Percentiles rank a stretch among this genome's conserved stretches.
These are phyloP conservation scores for Crithidia expoeki DNA, from an alignment of 208 protist genomes.

Conservation along the genomic window DNA sequence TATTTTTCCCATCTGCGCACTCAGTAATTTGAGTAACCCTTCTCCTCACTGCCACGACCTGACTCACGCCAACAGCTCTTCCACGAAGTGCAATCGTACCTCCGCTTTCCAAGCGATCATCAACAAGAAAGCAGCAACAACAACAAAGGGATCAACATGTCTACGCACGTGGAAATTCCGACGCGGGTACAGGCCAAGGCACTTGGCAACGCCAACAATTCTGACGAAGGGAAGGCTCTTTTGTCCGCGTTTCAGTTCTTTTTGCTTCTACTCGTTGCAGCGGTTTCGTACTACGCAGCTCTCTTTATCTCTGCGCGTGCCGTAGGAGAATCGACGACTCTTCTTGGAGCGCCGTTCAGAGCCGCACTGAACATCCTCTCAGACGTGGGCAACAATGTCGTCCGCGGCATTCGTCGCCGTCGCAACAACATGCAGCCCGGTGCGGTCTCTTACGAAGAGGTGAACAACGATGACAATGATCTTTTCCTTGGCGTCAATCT, in stretches of 20 bases:
- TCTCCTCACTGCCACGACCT: no score
- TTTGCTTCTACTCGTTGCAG: slow-evolving; percentile 47
- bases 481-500: slow-evolving; percentile 31
- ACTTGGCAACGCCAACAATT: not conserved
- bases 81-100: no score
- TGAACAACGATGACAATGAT: slow-evolving; percentile 25
- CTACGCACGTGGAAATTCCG: not conserved
- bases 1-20: no score
- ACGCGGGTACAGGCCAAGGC: not conserved
- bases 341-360: slow-evolving; percentile 48
- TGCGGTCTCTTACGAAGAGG: slow-evolving; percentile 27
- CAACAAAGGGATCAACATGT: not conserved
- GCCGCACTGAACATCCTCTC: slow-evolving; percentile 14
- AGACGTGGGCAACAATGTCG: slow-evolving; percentile 29
- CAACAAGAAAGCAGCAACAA: not conserved
- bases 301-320: slow-evolving; percentile 53
- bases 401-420: slow-evolving; percentile 31
- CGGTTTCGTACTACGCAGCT: slow-evolving; percentile 56
- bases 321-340: slow-evolving; percentile 57
- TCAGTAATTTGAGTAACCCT: no score
- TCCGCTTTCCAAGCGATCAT: not conserved
- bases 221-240: slow-evolving; percentile 21
- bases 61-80: no score
- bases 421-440: slow-evolving; percentile 30
- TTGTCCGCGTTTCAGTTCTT: slow-evolving; percentile 57